Conservation (phyloP, 108 stramenopile genomes). For the Conticribra weissflogii region DNA sequence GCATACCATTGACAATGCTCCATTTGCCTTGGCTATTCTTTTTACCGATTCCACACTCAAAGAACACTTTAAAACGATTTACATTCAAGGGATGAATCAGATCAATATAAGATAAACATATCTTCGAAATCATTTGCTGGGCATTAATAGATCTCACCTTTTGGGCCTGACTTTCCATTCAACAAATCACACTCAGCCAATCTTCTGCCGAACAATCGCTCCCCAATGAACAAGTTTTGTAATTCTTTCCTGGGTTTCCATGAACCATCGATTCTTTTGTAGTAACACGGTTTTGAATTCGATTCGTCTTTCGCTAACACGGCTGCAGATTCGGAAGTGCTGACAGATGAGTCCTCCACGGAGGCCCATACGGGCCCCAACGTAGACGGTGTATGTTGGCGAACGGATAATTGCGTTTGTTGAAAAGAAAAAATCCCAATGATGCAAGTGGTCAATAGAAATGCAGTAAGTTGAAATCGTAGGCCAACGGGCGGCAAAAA, state of each 20-base stretch:
- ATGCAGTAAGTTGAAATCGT: no score
- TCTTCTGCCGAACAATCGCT: slow-evolving; percentile 60
- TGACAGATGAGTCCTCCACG: no score
- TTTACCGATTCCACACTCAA: slow-evolving; percentile 69
- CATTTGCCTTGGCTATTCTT: slow-evolving; percentile 44
- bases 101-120: neutral
- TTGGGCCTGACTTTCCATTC: slow-evolving; percentile 74
- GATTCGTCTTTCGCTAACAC: no score
- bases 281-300: slow-evolving; percentile 28
- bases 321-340: no score
- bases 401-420: no score
- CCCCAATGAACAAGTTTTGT: slow-evolving; percentile 58
- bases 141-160: slow-evolving; percentile 42
- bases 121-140: neutral
- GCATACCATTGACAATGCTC: slow-evolving; percentile 74
- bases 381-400: no score
- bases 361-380: no score
- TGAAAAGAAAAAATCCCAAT: no score
- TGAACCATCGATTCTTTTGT: slow-evolving; percentile 35
- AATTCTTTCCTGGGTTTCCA: slow-evolving; percentile 69
- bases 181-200: slow-evolving; percentile 57
- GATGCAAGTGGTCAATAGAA: no score
- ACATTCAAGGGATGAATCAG: neutral
- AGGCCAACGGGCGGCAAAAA: no score
- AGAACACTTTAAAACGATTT: slow-evolving; percentile 45